Evolutionary conservation across 176 grass and related monocot genomes (phyloP).

Genomic region (Phoenix roebelenii): DNA sequence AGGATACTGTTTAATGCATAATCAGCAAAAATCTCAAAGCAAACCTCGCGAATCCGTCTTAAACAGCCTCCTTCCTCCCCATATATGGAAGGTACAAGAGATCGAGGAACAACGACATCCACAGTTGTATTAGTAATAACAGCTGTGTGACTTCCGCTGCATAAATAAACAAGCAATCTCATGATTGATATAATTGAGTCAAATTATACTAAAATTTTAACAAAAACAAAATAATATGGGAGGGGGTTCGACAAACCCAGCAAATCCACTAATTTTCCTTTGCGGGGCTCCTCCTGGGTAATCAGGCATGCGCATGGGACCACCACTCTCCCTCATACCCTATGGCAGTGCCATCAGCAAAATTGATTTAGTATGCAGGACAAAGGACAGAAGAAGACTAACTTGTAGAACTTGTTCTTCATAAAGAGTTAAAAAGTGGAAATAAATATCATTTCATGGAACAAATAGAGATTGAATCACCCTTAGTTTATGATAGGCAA

Average conservation of each 20-base stretch:
- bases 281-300: slow-evolving; percentile 35
- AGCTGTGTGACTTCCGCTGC: slow-evolving; percentile 51
- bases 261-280: slow-evolving; percentile 57
- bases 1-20: not conserved
- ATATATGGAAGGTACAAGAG: slow-evolving; percentile 52
- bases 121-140: slow-evolving; percentile 49
- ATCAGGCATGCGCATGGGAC: slow-evolving; percentile 43
- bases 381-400: too few relatives aligned
- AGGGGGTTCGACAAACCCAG: slow-evolving; percentile 41
- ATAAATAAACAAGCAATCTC: slow-evolving; percentile 7
- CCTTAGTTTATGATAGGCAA: too few relatives aligned
- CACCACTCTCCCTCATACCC: slow-evolving; percentile 42
- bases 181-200: slow-evolving; percentile 2
- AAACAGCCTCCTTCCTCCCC: slow-evolving; percentile 89
- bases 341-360: slow-evolving; percentile 7
- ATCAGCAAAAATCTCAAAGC: not conserved
- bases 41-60: slow-evolving; percentile 67
- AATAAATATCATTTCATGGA: too few relatives aligned
- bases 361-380: not conserved
- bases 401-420: too few relatives aligned
- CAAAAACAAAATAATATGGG: not conserved
- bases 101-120: slow-evolving; percentile 74
- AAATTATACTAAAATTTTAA: not conserved
- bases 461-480: too few relatives aligned
- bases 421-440: too few relatives aligned